Evolutionary conservation across 2,329 filamentous ascomycete species (phyloP), one percentile per base, ranked within the genome.

Genomic region (Basipetospora chlamydospora): DNA sequence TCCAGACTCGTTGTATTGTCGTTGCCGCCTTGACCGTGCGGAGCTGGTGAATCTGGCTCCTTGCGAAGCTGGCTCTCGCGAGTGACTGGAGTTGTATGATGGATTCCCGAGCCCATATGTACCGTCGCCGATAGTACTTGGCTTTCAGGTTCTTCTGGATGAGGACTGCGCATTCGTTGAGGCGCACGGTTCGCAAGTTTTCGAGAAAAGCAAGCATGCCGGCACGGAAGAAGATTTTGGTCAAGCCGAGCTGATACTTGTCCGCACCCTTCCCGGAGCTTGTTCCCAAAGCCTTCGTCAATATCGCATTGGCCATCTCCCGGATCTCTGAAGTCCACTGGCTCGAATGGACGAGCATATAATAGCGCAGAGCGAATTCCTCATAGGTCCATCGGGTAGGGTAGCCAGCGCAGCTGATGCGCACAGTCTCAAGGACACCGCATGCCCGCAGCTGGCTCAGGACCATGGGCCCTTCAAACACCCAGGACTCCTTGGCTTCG

Each of bases 381-480:
- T 98, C 90, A 53, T 95, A 98, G 0, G 90, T 96, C 92, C 90
- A 98, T 54, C 90, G 72, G 31, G 90, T 96, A 12, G 90, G 90
- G 53, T 98, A 98, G 43, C 90, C 90, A 44, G 90, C 90, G 55
- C 83, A 92, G 62, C 86, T 94, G 59, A 98, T 98, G 54, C 90
- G 78, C 39, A 98, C 90, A 4, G 90, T 98, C 61, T 98, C 90
- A 40, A 98, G 73, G 26, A 98, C 92, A 87, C 90, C 90, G 62
- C 90, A 98, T 60, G 90, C 90, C 58, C 92, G 79, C 49, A 98
- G 67, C 59, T 98, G 90, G 58, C 85, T 94, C 42, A 98, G 71
- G 47, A 98, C 90, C 90, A 98, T 98, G 3, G 92, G 90, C 0
- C 90, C 90, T 54, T 98, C 90, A 43, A 96, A 98, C 50, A 92